Percentiles rank a stretch among this genome's conserved stretches.
Evolutionary conservation across 805 yeast genomes (phyloP).

Genomic region (Saturnispora besseyi): DNA sequence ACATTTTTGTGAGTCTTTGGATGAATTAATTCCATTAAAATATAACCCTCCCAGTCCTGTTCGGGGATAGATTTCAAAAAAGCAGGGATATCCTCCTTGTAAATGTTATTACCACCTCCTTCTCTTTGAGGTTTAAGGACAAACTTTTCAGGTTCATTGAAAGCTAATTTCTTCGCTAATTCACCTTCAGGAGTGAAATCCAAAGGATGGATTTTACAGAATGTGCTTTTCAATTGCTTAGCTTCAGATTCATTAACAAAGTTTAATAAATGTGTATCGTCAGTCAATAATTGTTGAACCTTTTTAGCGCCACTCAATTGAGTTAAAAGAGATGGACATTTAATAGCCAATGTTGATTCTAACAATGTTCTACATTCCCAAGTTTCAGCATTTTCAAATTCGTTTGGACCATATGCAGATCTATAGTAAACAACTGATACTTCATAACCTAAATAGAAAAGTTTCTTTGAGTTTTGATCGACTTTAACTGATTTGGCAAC

Average conservation of each 20-base stretch:
- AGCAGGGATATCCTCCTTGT: slow-evolving; percentile 73
- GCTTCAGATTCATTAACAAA: slow-evolving; percentile 24
- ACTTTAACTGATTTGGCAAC: slow-evolving; percentile 37
- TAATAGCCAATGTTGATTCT: slow-evolving; percentile 73
- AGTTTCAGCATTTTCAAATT: slow-evolving; percentile 53
- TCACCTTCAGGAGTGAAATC: slow-evolving; percentile 60
- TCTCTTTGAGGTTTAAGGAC: slow-evolving; percentile 97
- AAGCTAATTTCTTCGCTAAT: slow-evolving; percentile 56
- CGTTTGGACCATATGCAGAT: slow-evolving; percentile 80
- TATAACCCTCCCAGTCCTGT: slow-evolving; percentile 80
- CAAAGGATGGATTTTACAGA: slow-evolving; percentile 81
- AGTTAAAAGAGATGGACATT: slow-evolving; percentile 83
- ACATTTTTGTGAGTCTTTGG: slow-evolving; percentile 65
- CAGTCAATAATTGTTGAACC: slow-evolving; percentile 80
- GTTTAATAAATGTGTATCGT: slow-evolving; percentile 35
- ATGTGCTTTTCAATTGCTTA: slow-evolving; percentile 41
- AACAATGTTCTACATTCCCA: slow-evolving; percentile 73
- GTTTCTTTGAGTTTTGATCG: slow-evolving; percentile 36
- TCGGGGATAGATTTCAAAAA: slow-evolving; percentile 55
- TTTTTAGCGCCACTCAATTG: slow-evolving; percentile 93
- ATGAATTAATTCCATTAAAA: slow-evolving; percentile 85
- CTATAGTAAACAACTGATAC: slow-evolving; percentile 86
- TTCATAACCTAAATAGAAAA: slow-evolving; percentile 52
- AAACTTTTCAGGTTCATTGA: slow-evolving; percentile 55
- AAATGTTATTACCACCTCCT: slow-evolving; percentile 96